Percentiles rank a stretch among this genome's conserved stretches.
These are phyloP conservation scores for Lichtheimia hyalospora DNA, from an alignment of 371 early-diverging fungal genomes.

Conservation along the genomic window DNA sequence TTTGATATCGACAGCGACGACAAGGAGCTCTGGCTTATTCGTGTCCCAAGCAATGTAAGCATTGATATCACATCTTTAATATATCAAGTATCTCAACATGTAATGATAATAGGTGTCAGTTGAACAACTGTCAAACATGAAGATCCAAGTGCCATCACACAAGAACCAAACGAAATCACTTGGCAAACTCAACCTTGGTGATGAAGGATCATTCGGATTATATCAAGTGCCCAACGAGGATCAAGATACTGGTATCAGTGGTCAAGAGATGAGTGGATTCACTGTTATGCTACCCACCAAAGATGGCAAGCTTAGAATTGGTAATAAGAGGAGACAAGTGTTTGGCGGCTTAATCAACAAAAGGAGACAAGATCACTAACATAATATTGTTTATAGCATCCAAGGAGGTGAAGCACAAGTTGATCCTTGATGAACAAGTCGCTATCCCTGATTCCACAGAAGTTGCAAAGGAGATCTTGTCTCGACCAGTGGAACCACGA, in stretches of 20 bases:
- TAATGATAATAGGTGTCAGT: constrained; percentile 25
- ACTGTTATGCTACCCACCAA: constrained; percentile 37
- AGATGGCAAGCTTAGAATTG: constrained; percentile 31
- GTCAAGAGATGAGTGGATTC: constrained; percentile 50
- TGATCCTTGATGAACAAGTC: constrained; percentile 45
- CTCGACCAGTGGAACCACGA: constrained; percentile 36
- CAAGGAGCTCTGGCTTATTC: constrained; percentile 51
- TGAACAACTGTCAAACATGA: constrained; percentile 27
- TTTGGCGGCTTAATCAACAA: neutral
- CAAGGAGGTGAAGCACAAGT: constrained; percentile 30
- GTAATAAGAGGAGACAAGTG: constrained; percentile 16
- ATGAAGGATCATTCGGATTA: constrained; percentile 26
- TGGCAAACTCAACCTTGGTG: constrained; percentile 25
- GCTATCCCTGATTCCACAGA: constrained; percentile 40
- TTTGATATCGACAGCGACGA: constrained; percentile 21
- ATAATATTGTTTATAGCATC: constrained; percentile 19
- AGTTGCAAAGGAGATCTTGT: constrained; percentile 36
- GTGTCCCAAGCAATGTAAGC: constrained; percentile 46
- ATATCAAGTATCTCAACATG: neutral
- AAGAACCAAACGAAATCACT: constrained; percentile 17
- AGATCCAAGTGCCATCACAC: constrained; percentile 23
- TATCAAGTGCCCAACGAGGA: constrained; percentile 10
- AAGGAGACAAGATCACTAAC: neutral
- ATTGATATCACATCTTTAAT: neutral
- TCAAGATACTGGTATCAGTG: constrained; percentile 39